Evolutionary conservation across 495 filamentous ascomycete species (phyloP), one percentile per base, ranked within the genome.

Genomic region (Penicillium goetzii): DNA sequence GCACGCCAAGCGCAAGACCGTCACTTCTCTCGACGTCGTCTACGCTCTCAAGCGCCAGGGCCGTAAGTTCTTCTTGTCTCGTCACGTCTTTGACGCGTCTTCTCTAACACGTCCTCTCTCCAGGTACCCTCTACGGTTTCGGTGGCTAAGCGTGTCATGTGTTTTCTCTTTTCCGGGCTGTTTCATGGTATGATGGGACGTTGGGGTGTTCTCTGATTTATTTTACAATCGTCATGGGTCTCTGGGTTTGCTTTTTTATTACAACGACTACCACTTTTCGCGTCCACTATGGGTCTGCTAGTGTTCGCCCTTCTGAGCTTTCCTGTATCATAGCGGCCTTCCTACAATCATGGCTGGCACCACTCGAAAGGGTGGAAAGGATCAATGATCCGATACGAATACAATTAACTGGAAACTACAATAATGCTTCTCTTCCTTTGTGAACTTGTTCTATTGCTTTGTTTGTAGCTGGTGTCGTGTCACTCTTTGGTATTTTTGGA

Each of bases 1-100:
- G 85, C 92, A 96, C 86, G 92, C 92, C 85, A 96, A 96, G 88
- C 90, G 93, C 81, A 97, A 97, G 91, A 97, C 93, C 53, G 93
- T 97, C 84, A 96, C 93, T 50, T 97, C 92, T 25, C 89, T 97
- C 73, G 94, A 98, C 74, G 94, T 97, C 60, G 94, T 97, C 81
- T 97, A 97, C 73, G 92, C 92, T 70, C 90, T 97, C 78, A 96
- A 96, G 90, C 88, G 94, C 80, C 92, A 96, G 84, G 94, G 94
- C 79, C 92, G 92, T 84, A 76, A 76, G 79, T 81, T 65, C 61
- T 41, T 51, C 40, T 38, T n/a, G 23, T 17, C 50, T 26, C 4
- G 23, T 58, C 63, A 40, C 61, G 51, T 69, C 15, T 61, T 72
- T 77, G 71, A 76, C 73, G 23, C 33, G 34, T 56, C 2, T 40